Evolutionary conservation across 2,329 filamentous ascomycete species (phyloP).

Genomic region (Penicillium vulpinum): DNA sequence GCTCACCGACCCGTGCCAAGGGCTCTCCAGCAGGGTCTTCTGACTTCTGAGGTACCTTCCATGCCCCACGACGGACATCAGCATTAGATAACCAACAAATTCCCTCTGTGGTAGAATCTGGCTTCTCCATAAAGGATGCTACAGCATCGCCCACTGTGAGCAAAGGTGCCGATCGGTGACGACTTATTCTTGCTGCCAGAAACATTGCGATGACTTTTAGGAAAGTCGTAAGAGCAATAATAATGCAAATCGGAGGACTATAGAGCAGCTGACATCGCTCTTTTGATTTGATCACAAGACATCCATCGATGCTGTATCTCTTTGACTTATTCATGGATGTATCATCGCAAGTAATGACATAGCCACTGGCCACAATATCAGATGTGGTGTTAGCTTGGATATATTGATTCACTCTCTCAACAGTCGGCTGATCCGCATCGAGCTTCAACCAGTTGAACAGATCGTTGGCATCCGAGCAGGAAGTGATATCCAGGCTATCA

Average conservation of each 20-base stretch:
- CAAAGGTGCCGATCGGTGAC: slow-evolving; percentile 1
- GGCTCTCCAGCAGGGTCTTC: not conserved
- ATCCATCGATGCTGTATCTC: not conserved
- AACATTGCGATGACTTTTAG: slow-evolving; percentile 20
- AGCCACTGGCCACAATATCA: not conserved
- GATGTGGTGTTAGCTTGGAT: not conserved
- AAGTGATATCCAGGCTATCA: not conserved
- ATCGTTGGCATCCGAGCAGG: not conserved
- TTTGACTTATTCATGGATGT: not conserved
- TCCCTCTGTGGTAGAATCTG: slow-evolving; percentile 14
- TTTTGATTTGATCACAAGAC: slow-evolving; percentile 1
- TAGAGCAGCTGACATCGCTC: slow-evolving; percentile 16
- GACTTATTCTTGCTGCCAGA: slow-evolving; percentile 1
- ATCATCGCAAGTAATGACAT: not conserved
- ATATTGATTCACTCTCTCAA: not conserved
- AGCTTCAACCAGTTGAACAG: not conserved
- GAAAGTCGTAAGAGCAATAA: slow-evolving; percentile 6
- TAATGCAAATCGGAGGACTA: slow-evolving; percentile 10
- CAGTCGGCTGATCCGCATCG: not conserved
- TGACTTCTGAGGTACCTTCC: not conserved
- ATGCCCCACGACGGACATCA: not conserved
- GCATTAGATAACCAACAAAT: slow-evolving; percentile 8
- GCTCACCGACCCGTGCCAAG: not conserved
- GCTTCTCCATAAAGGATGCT: slow-evolving; percentile 24
- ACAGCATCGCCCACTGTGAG: slow-evolving; percentile 32